Base-by-base conservation (phyloP, 2,329 filamentous ascomycete genomes). In the Neurospora crassa region DNA sequence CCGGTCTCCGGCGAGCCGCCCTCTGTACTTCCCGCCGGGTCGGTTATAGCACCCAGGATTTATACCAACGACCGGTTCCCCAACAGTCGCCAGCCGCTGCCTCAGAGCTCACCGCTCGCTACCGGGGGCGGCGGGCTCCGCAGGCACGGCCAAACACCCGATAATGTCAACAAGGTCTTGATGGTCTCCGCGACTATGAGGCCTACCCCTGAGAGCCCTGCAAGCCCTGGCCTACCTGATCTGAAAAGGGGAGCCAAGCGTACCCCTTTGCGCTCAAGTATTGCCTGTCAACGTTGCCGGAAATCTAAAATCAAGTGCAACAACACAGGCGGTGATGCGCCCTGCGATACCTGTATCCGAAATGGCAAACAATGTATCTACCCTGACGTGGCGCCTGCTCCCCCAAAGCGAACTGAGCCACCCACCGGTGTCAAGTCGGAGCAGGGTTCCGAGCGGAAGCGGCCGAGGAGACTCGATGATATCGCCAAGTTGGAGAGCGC, bases 271-370 rank as follows among this genome's bases (percentile, higher is more conserved):
- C 87, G 92, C 75, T 93, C 92, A 67, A 92, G 90, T 77, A 93
- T 95, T 78, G 92, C 92, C 68, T 96, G 92, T 80, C 84, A 88
- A 73, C 86, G 89, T 74, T 95, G 92, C 79, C 87, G 92, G 71
- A 88, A 89, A 76, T 93, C 91, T 79, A 96, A 96, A 82, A 92
- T 95, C 79, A 95, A 95, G 81, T 96, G 93, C 82, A 89, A 93
- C 80, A 96, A 96, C 81, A 87, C 88, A 75, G 92, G 92, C 72
- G 87, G 90, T 71, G 87, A 87, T 73, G 90, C 89, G 18, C 88
- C 88, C 18, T 96, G 93, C 82, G 89, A 92, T 73, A 89, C 89
- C 14, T 96, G 93, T 79, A 87, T 91, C 78, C 89, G 89, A 72
- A 88, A 88, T 69, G 89, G 90, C 67, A 87, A 91, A 78, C 87